Evolutionary conservation across 2,329 filamentous ascomycete species (phyloP).

Genomic region (Diplodia corticola): DNA sequence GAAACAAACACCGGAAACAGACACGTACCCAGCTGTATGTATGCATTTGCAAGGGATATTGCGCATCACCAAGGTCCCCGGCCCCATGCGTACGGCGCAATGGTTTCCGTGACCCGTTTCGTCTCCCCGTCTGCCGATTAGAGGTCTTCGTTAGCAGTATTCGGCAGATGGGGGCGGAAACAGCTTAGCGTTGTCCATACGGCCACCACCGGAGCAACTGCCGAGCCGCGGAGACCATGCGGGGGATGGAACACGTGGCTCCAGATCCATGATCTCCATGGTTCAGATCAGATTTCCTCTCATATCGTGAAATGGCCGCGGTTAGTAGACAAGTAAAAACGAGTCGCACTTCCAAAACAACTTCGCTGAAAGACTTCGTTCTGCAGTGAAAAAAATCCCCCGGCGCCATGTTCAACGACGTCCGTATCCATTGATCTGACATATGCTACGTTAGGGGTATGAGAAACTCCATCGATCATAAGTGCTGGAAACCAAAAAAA

Average conservation of each 20-base stretch:
- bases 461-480: constrained; percentile 16
- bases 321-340: neutral
- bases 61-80: too few relatives aligned
- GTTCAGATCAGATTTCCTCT: neutral
- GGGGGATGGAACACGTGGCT: neutral
- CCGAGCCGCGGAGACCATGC: neutral
- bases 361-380: neutral
- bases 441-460: constrained; percentile 20
- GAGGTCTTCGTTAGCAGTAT: too few relatives aligned
- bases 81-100: too few relatives aligned
- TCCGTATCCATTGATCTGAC: constrained; percentile 17
- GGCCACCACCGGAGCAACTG: too few relatives aligned
- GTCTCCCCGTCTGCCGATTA: too few relatives aligned
- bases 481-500: neutral
- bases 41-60: too few relatives aligned
- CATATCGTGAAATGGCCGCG: neutral
- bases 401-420: constrained; percentile 7
- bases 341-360: neutral
- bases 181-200: too few relatives aligned
- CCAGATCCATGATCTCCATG: neutral
- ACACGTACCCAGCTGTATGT: too few relatives aligned
- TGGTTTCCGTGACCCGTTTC: too few relatives aligned
- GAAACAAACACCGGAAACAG: neutral
- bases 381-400: neutral
- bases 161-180: too few relatives aligned